These are phyloP conservation scores for Harringtonia lauricola DNA, from an alignment of 2,329 filamentous ascomycete genomes.

Conservation along the genomic window DNA sequence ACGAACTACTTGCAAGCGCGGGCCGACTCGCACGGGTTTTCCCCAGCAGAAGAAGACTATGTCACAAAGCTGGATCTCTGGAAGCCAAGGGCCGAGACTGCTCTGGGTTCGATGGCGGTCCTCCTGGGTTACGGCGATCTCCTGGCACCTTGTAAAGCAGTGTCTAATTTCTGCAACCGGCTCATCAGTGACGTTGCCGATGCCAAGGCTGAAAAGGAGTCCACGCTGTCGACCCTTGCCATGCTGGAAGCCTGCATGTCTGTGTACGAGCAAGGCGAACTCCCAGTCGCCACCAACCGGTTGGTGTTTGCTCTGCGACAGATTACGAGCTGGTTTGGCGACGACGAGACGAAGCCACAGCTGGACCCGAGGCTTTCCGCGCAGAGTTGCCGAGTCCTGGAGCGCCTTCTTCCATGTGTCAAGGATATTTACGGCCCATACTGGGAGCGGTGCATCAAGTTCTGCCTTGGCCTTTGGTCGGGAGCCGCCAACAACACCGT, in stretches of 20 bases:
- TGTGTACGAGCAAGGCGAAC: conserved; percentile 37
- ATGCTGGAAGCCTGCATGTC: conserved; percentile 41
- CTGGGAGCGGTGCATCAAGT: conserved; percentile 59
- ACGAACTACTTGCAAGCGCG: conserved; percentile 36
- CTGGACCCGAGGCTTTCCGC: conserved; percentile 32
- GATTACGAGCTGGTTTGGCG: conserved; percentile 54
- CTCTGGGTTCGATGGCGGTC: conserved; percentile 37
- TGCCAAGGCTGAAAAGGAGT: conserved; percentile 28
- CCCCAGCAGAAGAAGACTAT: conserved; percentile 33
- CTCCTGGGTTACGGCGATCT: conserved; percentile 40
- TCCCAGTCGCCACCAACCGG: conserved; percentile 54
- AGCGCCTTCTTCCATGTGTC: conserved; percentile 59
- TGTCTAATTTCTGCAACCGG: conserved; percentile 46
- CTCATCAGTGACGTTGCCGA: conserved; percentile 50
- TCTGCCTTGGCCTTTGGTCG: conserved; percentile 47
- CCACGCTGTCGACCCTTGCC: conserved; percentile 36
- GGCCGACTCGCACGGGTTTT: conserved; percentile 34
- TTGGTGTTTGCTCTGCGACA: conserved; percentile 76
- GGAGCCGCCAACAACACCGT: conserved; percentile 28
- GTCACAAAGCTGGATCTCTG: conserved; percentile 33
- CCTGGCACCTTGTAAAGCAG: conserved; percentile 32
- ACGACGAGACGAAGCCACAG: not conserved
- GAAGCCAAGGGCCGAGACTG: conserved; percentile 33
- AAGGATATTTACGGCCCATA: conserved; percentile 78
- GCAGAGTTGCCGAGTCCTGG: conserved; percentile 44